Evolutionary conservation across 768 basidiomycete species (phyloP), one percentile per base, ranked within the genome.

Genomic region (Hygrophorus pudorinus): DNA sequence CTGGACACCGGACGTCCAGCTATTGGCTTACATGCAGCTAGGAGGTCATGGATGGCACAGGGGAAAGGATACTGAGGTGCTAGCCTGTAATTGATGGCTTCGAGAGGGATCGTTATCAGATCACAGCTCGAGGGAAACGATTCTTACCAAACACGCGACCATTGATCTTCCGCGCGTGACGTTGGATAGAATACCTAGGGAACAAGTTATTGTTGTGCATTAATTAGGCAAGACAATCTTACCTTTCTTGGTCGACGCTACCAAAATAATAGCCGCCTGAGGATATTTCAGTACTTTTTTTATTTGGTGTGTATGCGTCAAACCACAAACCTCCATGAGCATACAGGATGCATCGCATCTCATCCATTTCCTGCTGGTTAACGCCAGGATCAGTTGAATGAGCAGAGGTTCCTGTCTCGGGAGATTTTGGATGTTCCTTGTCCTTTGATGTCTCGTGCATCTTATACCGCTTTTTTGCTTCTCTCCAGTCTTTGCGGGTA

Each of bases 1-100:
- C 14, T 42, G 13, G 41, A 44, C 20, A 11, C 6, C 37, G 24
- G 42, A 8, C 16, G 33, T 38, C n/a, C 20, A 41, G n/a, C 28
- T 30, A 21, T 31, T 5, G 1, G 31, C 79, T 52, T 53, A 89
- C 87, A 98, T 6, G 91, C 82, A 2, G 94, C 87, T 9, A 98
- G 56, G 28, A 81, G 66, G 60, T 98, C 94, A 54, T 96, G 92
- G 5, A 97, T 63, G 1, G 83, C 88, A 51, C 88, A 90, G 11
- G 94, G 94, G 58, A 96, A 97, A 1, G 94, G 94, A 54, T 94
- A 98, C 62, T 97, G 94, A 0, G 94, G 94, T 11, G 93, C 85
- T n/a, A 93, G 75, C 31, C 85, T 75, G 55, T 88, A 88, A 50
- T 85, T 84, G 43, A 88, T 70, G 46, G 84, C 83, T 85, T 48